Evolutionary conservation across 495 filamentous ascomycete genomes (phyloP).

Genomic region (Neurospora tetrasperma): DNA sequence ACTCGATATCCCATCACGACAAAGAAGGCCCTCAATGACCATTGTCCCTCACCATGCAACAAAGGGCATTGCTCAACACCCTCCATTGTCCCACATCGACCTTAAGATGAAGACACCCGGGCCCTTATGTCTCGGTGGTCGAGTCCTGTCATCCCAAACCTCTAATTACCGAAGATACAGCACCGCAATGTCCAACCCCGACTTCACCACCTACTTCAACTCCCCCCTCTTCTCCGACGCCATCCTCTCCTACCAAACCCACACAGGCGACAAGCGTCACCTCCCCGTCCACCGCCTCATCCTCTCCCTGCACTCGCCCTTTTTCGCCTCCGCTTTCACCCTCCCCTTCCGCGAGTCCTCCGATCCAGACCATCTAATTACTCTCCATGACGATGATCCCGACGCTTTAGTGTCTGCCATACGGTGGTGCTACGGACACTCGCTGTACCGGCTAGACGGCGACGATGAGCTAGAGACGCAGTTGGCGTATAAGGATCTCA

Average conservation of each 20-base stretch:
- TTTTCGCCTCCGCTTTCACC: neutral
- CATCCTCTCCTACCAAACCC: neutral
- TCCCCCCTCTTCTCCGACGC: neutral
- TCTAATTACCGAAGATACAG: too few species aligned
- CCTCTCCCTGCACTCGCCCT: neutral
- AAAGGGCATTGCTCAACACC: too few species aligned
- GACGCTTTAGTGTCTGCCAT: neutral
- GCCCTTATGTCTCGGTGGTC: too few species aligned
- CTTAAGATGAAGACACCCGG: too few species aligned
- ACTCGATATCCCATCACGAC: too few species aligned
- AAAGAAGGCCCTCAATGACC: too few species aligned
- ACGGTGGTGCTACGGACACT: neutral
- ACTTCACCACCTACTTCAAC: neutral
- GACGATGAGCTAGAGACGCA: neutral
- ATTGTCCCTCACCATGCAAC: too few species aligned
- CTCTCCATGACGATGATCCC: neutral
- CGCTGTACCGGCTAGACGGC: fast-evolving
- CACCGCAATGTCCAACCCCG: neutral
- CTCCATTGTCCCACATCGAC: too few species aligned
- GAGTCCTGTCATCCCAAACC: too few species aligned
- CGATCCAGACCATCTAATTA: neutral
- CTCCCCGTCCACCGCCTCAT: neutral
- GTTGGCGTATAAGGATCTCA: neutral
- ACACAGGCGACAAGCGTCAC: neutral
- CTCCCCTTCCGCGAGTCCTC: neutral